phyloP scores from a whole-genome alignment of 2,329 filamentous ascomycete genomes.

The Exophiala xenobiotica region DNA sequence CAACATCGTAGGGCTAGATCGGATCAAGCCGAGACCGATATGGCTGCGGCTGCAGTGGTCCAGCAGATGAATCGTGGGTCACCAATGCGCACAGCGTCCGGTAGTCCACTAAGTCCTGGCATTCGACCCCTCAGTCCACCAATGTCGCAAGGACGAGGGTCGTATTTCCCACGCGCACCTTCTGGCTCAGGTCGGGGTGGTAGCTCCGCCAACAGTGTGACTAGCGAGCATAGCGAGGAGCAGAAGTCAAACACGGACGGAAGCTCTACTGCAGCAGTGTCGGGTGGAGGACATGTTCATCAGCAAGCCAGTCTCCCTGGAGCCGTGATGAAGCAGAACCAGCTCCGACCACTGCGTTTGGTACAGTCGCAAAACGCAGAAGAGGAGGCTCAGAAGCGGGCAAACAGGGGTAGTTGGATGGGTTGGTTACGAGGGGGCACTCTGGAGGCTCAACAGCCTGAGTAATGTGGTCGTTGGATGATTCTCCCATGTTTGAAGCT shows the following conservation, averaged over 20 bases:
- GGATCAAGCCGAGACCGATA: slow-evolving; percentile 40
- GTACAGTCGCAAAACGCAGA: slow-evolving; percentile 71
- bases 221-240: slow-evolving; percentile 49
- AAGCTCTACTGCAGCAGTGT: slow-evolving; percentile 44
- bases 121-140: slow-evolving; percentile 58
- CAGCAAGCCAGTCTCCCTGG: slow-evolving; percentile 68
- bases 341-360: slow-evolving; percentile 79
- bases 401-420: slow-evolving; percentile 49
- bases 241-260: slow-evolving; percentile 45
- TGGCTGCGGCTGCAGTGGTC: slow-evolving; percentile 67
- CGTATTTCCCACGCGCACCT: slow-evolving; percentile 56
- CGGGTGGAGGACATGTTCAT: slow-evolving; percentile 30
- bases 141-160: slow-evolving; percentile 42
- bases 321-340: slow-evolving; percentile 64
- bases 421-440: slow-evolving; percentile 39
- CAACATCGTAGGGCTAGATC: slow-evolving; percentile 51
- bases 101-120: slow-evolving; percentile 54
- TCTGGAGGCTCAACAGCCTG: slow-evolving; percentile 21
- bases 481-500: too few relatives aligned
- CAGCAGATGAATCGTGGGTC: slow-evolving; percentile 86
- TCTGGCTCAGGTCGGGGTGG: slow-evolving; percentile 56
- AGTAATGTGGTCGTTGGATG: slow-evolving; percentile 6
- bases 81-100: slow-evolving; percentile 39
- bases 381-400: slow-evolving; percentile 46
- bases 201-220: slow-evolving; percentile 61